Evolutionary conservation across 306 rosid genomes (phyloP).

Genomic region (Benincasa hispida): DNA sequence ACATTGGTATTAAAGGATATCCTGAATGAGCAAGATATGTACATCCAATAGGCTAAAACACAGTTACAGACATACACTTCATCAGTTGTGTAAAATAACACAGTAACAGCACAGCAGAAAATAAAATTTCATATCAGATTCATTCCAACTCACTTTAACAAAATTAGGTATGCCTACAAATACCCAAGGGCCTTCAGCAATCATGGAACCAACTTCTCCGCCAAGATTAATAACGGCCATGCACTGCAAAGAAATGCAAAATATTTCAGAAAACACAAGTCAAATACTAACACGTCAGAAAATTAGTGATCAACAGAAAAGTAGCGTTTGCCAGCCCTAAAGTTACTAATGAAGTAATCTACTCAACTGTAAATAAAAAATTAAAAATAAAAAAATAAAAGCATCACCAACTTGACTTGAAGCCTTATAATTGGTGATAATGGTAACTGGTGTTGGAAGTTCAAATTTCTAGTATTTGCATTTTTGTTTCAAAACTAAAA

Average conservation of each 20-base stretch:
- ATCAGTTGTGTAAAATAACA: neutral
- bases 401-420: neutral
- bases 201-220: constrained; percentile 92
- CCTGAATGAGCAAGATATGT: neutral
- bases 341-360: neutral
- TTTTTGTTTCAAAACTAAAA: neutral
- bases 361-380: neutral
- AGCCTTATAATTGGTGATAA: neutral
- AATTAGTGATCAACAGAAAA: neutral
- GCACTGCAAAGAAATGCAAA: constrained; percentile 41
- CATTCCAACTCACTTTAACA: constrained; percentile 54
- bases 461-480: neutral
- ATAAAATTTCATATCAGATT: neutral
- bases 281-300: neutral
- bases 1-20: neutral
- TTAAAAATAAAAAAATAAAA: too few species aligned
- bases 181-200: constrained; percentile 90
- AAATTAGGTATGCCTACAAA: constrained; percentile 76
- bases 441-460: neutral
- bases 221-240: constrained; percentile 49
- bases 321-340: neutral
- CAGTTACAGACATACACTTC: neutral
- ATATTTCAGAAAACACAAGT: neutral
- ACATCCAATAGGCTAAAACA: neutral
- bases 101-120: neutral